Base-by-base conservation (phyloP, 2,329 filamentous ascomycete genomes). In the Sporothrix curviconia region DNA sequence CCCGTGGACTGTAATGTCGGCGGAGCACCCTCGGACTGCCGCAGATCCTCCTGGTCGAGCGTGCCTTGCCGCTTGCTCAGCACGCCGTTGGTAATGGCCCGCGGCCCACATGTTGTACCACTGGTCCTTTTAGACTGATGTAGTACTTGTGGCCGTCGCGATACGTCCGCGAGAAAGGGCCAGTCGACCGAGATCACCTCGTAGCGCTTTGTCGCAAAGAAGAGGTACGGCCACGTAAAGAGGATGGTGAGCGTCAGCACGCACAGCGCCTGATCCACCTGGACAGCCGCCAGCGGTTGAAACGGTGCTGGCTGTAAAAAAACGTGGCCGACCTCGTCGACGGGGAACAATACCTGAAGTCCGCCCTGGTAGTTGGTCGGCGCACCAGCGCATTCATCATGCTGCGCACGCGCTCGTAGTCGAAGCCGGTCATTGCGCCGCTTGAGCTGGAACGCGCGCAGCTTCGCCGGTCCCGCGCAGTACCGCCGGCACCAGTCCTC, bases 141-240 rank as follows among this genome's bases (percentile, higher is more conserved):
- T 83, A 87, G 24, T 71, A 67, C 62, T 72, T 78, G 3, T 65
- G 54, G 28, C 71, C 75, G 25, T 68, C 56, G 30, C 59, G 62
- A 28, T 67, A 66, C 9, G 65, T 61, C 4, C 67, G 64, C 3
- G 78, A 80, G n/a, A 62, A 78, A 84, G 1, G 74, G 69, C 85
- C 85, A 91, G 34, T 84, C 76, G 0, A 80, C 78, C 22, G 76
- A 73, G 3, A 82, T 78, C 2, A 88, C 83, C 61, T 85, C 79
- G 72, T 85, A 91, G 50, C 81, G 76, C 66, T 81, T 83, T 1
- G 87, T 91, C 17, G 78, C 71, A 66, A 89, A 78, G 70, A 82
- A 85, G 12, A 91, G 75, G 57, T 81, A 79, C 0, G 87, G 87
- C 87, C 87, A 91, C 3, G 80, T 74, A 63, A 91, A 75, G 57